Base-by-base conservation (phyloP, 148 eudicot species). In the Chenopodium suecicum region DNA sequence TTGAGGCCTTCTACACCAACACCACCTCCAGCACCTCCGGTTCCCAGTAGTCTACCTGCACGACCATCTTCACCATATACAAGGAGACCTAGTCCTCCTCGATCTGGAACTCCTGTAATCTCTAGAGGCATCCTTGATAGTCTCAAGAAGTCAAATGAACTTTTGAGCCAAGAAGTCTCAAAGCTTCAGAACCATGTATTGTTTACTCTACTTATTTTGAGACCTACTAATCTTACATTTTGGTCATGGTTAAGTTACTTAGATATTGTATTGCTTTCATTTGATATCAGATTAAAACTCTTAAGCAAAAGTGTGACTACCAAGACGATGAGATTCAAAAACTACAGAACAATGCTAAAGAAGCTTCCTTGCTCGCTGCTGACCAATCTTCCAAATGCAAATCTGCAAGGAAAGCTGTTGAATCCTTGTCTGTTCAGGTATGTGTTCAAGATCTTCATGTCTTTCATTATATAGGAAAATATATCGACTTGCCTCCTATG, bases 121-220 rank as follows among this genome's bases (percentile, higher is more conserved):
- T 91, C 98, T 32, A 89, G 94, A 85, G 94, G 92, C 64, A 87
- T 89, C 31, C 84, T 88, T 84, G 99, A 95, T 84, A 89, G 88
- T 85, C 91, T 95, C n/a, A 91, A 84, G 87, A 94, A 87, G 86
- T 85, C 98, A 17, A 94, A 93, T 80, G 97, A 93, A 37, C 85
- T 86, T 81, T 80, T 95, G 77, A 88, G 85, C 81, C 93, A 94
- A 87, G 98, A 95, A 94, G 91, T 95, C 20, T 72, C 91, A 22
- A 91, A 90, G 86, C 87, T 95, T 80, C 97, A 91, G 37, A 89
- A 74, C 85, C 90, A 92, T 79, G 98, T 95, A 92, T n/a, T 76
- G 41, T 10, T 41, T 4, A 68, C 44, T 60, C 64, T 79, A 41
- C 67, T 70, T 66, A 47, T 64, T 56, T 37, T 46, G 60, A 34